These are phyloP conservation scores for Raffaelea arxii DNA, from an alignment of 2,329 filamentous ascomycete species.

Conservation along the genomic window DNA sequence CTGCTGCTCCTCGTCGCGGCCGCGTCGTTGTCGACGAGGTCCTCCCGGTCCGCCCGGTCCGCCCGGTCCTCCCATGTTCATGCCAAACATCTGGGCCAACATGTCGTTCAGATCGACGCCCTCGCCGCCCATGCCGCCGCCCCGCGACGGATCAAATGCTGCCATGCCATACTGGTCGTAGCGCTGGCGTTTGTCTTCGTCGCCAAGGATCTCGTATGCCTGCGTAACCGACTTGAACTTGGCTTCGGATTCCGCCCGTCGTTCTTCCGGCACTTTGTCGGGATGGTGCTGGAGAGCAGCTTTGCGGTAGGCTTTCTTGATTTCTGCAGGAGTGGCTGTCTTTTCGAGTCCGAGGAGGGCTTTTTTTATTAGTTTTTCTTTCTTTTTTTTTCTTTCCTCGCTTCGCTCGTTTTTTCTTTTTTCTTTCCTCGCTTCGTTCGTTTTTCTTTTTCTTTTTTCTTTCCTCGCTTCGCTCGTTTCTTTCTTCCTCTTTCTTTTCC, in stretches of 20 bases:
- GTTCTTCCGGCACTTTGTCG: conserved; percentile 84
- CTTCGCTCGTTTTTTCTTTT: too few relatives aligned
- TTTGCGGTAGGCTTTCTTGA: conserved; percentile 97
- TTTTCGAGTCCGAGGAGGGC: conserved; percentile 71
- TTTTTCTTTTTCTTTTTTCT: too few relatives aligned
- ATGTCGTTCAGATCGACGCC: conserved; percentile 87
- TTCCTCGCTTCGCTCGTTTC: too few relatives aligned
- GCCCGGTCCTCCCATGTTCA: conserved; percentile 48
- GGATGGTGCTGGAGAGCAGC: conserved; percentile 83
- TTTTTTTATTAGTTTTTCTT: too few relatives aligned
- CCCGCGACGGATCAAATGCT: conserved; percentile 74
- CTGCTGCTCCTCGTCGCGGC: conserved; percentile 76
- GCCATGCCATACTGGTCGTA: conserved; percentile 96
- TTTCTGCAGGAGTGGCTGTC: conserved; percentile 64
- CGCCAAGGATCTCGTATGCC: conserved; percentile 94
- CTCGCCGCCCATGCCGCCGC: conserved; percentile 52
- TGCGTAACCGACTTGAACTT: conserved; percentile 90
- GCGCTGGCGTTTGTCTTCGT: conserved; percentile 84
- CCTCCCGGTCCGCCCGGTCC: too few relatives aligned
- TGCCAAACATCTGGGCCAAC: conserved; percentile 82
- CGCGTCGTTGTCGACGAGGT: conserved; percentile 56
- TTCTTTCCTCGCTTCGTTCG: too few relatives aligned
- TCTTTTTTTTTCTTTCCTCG: too few relatives aligned
- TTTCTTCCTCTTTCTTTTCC: too few relatives aligned
- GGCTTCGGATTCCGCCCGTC: conserved; percentile 75